A percentile compares a stretch with the other conserved stretches of the same genome.
Conservation (phyloP, 192 early-diverging fungal genomes). For the Lobosporangium transversale region DNA sequence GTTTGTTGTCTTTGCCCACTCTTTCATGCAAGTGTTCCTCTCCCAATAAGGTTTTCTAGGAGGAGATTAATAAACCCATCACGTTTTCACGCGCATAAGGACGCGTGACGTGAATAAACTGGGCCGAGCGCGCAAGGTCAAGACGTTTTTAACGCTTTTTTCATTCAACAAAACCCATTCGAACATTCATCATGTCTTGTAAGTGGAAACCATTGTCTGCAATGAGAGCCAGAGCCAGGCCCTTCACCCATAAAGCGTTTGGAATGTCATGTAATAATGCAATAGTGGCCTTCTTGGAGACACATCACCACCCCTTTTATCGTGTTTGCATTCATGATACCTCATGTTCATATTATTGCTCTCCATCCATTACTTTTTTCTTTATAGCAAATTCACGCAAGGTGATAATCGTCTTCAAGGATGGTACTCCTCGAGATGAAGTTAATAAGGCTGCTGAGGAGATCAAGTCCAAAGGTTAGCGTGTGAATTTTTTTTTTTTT, state of each 20-base stretch:
- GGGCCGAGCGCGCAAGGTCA: too few relatives aligned
- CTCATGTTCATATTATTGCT: neutral
- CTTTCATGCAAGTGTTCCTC: too few relatives aligned
- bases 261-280: too few relatives aligned
- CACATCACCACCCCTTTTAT: neutral
- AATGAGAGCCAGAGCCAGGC: slow-evolving; percentile 3
- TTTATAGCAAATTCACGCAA: too few relatives aligned
- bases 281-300: neutral
- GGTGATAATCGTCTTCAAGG: slow-evolving; percentile 68
- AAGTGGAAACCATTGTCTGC: slow-evolving; percentile 20
- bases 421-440: slow-evolving; percentile 52
- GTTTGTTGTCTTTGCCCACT: too few relatives aligned
- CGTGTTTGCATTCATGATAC: neutral
- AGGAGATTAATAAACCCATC: too few relatives aligned
- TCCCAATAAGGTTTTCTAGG: too few relatives aligned
- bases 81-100: too few relatives aligned
- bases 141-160: too few relatives aligned
- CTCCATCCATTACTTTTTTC: neutral
- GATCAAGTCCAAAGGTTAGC: slow-evolving; percentile 22
- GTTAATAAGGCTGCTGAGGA: slow-evolving; percentile 26
- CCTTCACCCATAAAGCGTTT: slow-evolving; percentile 9
- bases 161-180: neutral
- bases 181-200: slow-evolving; percentile 13
- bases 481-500: neutral
- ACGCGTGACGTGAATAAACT: too few relatives aligned